Evolutionary conservation across 139 green algal species (phyloP).

Genomic region (Dunaliella sp.): DNA sequence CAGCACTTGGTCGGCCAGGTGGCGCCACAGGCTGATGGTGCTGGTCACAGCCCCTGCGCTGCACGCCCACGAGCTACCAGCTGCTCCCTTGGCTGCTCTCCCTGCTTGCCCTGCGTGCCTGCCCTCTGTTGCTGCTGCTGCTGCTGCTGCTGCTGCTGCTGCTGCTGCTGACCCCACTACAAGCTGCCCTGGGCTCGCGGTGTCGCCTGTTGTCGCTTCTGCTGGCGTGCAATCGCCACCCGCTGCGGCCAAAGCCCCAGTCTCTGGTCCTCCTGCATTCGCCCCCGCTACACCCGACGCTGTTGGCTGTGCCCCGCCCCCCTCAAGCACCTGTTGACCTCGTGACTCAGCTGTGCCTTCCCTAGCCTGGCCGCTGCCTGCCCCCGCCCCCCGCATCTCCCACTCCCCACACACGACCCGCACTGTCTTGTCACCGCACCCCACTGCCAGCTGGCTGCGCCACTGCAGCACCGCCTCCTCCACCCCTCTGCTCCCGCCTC

Average conservation of each 20-base stretch:
- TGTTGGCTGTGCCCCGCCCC: conserved; percentile 4
- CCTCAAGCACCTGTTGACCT: background rate
- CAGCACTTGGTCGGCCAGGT: conserved; percentile 37
- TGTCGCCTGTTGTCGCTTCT: background rate
- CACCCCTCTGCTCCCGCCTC: background rate
- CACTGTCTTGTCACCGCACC: conserved; percentile 48
- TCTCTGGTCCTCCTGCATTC: background rate
- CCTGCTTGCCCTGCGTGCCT: background rate
- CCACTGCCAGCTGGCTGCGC: conserved; percentile 30
- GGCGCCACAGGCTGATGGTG: conserved; percentile 29
- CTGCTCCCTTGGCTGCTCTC: background rate
- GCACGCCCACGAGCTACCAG: background rate
- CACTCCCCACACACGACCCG: background rate
- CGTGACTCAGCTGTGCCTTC: background rate
- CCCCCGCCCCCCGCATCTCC: background rate
- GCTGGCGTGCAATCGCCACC: background rate
- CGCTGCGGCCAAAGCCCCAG: no score
- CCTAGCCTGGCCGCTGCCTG: background rate
- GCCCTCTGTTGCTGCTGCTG: background rate
- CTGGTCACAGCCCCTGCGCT: background rate
- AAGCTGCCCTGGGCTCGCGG: background rate
- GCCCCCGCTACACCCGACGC: no score
- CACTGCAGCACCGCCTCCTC: background rate
- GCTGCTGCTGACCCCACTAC: background rate
- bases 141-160: background rate